phyloP scores from a whole-genome alignment of 331 rosid species.

The Malus hybrid region DNA sequence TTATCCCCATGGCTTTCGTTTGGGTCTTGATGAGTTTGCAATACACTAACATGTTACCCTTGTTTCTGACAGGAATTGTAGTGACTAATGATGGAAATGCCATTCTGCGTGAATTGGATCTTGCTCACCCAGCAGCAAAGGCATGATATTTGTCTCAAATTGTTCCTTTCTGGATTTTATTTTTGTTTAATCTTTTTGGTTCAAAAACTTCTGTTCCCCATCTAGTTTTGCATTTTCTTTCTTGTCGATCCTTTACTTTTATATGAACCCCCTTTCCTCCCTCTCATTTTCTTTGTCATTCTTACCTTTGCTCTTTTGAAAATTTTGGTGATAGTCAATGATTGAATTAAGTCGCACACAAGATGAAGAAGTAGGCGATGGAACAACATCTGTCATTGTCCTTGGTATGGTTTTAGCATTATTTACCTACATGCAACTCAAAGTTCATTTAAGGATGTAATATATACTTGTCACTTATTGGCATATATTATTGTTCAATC shows the following conservation, averaged over 20 bases:
- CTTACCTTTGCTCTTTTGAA: neutral
- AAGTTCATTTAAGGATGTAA: neutral
- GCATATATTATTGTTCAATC: neutral
- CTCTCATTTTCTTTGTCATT: neutral
- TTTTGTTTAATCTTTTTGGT: neutral
- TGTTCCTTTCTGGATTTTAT: neutral
- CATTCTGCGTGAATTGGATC: constrained; percentile 82
- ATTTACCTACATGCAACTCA: neutral
- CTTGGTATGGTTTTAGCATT: constrained; percentile 53
- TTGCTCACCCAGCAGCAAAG: constrained; percentile 99
- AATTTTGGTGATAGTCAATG: constrained; percentile 59
- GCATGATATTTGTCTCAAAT: constrained; percentile 24
- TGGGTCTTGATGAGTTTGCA: neutral
- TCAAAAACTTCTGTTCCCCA: neutral
- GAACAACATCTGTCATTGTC: constrained; percentile 93
- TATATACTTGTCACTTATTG: neutral
- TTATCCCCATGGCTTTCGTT: neutral
- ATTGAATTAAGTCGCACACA: constrained; percentile 94
- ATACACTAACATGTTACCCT: neutral
- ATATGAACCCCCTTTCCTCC: neutral
- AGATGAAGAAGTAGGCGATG: constrained; percentile 98
- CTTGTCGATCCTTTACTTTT: neutral
- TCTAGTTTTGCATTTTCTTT: neutral
- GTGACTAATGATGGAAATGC: constrained; percentile 96
- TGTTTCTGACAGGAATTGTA: constrained; percentile 61